Percentiles rank a stretch among this genome's conserved stretches.
Evolutionary conservation across 106 monocot genomes (phyloP).

Genomic region (Allium sativum): DNA sequence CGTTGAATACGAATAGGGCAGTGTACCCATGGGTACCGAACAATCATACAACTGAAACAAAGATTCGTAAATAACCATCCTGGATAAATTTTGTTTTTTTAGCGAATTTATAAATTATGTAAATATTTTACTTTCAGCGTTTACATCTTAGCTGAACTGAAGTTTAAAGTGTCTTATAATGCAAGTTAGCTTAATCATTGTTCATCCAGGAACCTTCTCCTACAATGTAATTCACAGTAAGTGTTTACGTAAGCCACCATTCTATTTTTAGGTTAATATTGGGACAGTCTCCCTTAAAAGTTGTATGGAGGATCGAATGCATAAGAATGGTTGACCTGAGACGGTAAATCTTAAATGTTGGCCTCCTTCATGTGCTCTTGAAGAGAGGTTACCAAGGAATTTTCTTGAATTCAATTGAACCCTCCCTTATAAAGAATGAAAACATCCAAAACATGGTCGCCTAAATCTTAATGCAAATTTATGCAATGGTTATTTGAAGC

Average conservation of each 20-base stretch:
- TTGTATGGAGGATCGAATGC: conserved; percentile 17
- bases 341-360: conserved; percentile 31
- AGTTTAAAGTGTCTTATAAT: too few species aligned
- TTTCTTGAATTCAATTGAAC: conserved; percentile 21
- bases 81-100: too few species aligned
- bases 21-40: too few species aligned
- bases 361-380: conserved; percentile 25
- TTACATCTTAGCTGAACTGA: too few species aligned
- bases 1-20: too few species aligned
- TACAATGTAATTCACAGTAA: too few species aligned
- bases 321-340: conserved; percentile 28
- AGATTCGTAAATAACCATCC: too few species aligned
- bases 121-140: too few species aligned
- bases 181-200: too few species aligned
- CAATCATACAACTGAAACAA: too few species aligned
- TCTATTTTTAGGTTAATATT: conserved; percentile 26
- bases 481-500: conserved; percentile 20
- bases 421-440: conserved; percentile 28
- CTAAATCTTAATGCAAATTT: conserved; percentile 24
- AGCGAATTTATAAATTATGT: too few species aligned
- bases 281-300: conserved; percentile 24
- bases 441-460: conserved; percentile 17
- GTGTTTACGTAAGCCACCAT: not conserved
- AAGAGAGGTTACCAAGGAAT: conserved; percentile 31
- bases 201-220: too few species aligned